phyloP scores from a whole-genome alignment of 73 alveolate genomes.

The Paramecium primaurelia region DNA sequence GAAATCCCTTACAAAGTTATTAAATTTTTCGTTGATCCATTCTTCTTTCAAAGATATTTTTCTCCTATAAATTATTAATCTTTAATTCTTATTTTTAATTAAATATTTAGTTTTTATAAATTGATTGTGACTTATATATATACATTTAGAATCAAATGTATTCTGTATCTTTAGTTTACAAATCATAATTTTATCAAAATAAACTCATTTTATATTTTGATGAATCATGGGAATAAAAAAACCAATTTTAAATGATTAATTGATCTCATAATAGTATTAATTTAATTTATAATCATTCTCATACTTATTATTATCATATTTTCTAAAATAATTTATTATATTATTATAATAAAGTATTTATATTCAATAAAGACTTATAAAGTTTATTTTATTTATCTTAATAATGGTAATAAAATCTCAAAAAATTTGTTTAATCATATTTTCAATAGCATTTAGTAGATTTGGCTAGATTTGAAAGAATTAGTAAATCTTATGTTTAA shows the following conservation, averaged over 20 bases:
- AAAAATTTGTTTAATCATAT: too few species aligned
- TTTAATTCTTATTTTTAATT: neutral
- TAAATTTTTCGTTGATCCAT: neutral
- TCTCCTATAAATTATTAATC: neutral
- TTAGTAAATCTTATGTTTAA: slow-evolving; percentile 83
- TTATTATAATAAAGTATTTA: too few species aligned
- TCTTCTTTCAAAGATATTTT: neutral
- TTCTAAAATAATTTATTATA: neutral
- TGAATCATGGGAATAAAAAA: too few species aligned
- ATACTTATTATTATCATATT: slow-evolving; percentile 12
- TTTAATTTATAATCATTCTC: neutral
- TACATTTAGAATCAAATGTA: neutral
- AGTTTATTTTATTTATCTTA: too few species aligned
- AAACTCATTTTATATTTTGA: neutral
- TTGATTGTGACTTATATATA: neutral
- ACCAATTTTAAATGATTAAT: too few species aligned
- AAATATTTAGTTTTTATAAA: neutral
- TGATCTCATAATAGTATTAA: too few species aligned
- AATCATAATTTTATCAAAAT: neutral
- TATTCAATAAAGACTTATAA: too few species aligned
- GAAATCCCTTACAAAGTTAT: neutral
- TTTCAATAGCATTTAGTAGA: slow-evolving; percentile 79
- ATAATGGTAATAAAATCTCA: too few species aligned
- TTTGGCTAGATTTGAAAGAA: slow-evolving; percentile 96
- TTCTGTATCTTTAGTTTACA: neutral